Evolutionary conservation across 257 asterid genomes (phyloP).

Genomic region (Oldenlandia corymbosa): DNA sequence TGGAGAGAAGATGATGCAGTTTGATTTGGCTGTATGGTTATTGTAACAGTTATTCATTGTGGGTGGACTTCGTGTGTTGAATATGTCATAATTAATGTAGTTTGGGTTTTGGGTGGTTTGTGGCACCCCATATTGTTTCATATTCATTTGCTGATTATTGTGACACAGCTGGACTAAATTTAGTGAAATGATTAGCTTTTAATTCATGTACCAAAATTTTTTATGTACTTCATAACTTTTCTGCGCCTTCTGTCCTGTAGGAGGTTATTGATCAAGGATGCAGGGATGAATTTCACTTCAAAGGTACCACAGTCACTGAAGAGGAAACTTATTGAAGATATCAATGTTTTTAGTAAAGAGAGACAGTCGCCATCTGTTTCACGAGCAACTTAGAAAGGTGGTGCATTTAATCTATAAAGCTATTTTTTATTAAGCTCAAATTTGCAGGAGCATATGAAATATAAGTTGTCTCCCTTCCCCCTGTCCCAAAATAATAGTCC

Average conservation of each 20-base stretch:
- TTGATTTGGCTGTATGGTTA: background rate
- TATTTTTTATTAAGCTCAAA: background rate
- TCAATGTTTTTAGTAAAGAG: slow-evolving; percentile 50
- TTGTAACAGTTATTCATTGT: too few species aligned
- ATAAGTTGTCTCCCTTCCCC: too few species aligned
- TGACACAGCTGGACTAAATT: too few species aligned
- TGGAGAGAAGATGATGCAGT: background rate
- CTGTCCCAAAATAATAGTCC: too few species aligned
- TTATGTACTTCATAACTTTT: background rate
- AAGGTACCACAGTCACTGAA: slow-evolving; percentile 69
- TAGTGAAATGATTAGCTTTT: too few species aligned
- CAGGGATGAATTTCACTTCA: slow-evolving; percentile 46
- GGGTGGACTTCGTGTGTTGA: too few species aligned
- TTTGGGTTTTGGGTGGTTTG: background rate
- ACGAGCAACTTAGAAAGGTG: slow-evolving; percentile 35
- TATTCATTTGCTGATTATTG: too few species aligned
- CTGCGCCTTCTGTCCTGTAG: slow-evolving; percentile 32
- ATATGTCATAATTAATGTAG: background rate
- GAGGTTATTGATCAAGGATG: slow-evolving; percentile 57
- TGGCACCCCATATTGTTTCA: background rate
- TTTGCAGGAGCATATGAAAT: too few species aligned
- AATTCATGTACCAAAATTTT: too few species aligned
- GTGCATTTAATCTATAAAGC: slow-evolving; percentile 10
- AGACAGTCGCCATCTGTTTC: slow-evolving; percentile 37
- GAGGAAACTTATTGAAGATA: slow-evolving; percentile 46